These are phyloP conservation scores for Candida oleophila DNA, from an alignment of 805 yeast species.

Conservation along the genomic window DNA sequence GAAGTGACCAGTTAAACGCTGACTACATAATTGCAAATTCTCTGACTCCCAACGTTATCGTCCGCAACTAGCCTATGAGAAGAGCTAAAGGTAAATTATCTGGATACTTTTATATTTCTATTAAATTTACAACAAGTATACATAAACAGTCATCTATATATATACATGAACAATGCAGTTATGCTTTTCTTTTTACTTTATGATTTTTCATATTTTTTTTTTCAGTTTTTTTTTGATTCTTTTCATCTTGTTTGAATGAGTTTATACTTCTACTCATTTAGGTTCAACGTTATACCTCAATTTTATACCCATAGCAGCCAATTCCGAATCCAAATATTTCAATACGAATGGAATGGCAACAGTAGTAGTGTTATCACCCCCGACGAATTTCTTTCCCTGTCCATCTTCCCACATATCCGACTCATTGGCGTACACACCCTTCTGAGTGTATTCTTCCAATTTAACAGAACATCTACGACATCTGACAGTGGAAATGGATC, in stretches of 20 bases:
- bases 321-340: constrained; percentile 91
- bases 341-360: constrained; percentile 96
- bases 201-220: not conserved
- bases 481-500: constrained; percentile 70
- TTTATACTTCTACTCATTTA: constrained; percentile 8
- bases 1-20: constrained; percentile 70
- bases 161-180: not conserved
- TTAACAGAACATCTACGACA: constrained; percentile 89
- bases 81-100: constrained; percentile 10
- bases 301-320: constrained; percentile 96
- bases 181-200: not conserved
- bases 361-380: constrained; percentile 92
- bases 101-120: constrained; percentile 3
- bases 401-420: constrained; percentile 96
- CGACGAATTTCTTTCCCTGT: constrained; percentile 84
- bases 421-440: constrained; percentile 55
- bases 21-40: constrained; percentile 26
- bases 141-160: not conserved
- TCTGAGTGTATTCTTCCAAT: constrained; percentile 53
- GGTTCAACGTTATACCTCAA: constrained; percentile 87
- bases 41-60: constrained; percentile 1
- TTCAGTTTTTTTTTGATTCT: not conserved
- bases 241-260: not conserved
- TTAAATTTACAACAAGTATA: not conserved
- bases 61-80: constrained; percentile 8